Evolutionary conservation across 257 asterid species (phyloP).

Genomic region (Schizonepeta tenuifolia): DNA sequence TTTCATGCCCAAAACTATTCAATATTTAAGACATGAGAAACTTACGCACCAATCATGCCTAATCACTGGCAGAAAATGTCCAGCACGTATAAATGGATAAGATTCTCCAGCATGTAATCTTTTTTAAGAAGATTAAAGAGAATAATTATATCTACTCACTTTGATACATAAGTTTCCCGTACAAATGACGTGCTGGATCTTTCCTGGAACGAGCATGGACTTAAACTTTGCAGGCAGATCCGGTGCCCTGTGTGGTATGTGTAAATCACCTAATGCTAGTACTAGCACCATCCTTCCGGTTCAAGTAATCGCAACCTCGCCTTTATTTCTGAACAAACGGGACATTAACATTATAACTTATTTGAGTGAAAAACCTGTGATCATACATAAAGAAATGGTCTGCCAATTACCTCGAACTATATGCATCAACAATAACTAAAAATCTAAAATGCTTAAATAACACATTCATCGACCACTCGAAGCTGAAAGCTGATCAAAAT

Average conservation of each 20-base stretch:
- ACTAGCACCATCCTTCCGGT: slow-evolving; percentile 79
- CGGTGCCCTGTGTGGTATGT: slow-evolving; percentile 91
- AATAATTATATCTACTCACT: slow-evolving; percentile 47
- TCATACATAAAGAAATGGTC: background rate
- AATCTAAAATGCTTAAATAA: slow-evolving; percentile 6
- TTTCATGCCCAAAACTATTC: slow-evolving; percentile 6
- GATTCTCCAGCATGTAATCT: slow-evolving; percentile 16
- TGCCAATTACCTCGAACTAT: background rate
- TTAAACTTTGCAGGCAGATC: slow-evolving; percentile 94
- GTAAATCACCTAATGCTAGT: slow-evolving; percentile 95
- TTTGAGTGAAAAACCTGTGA: background rate
- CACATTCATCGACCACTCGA: background rate
- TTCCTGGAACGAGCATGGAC: slow-evolving; percentile 99
- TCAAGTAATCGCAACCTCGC: slow-evolving; percentile 19
- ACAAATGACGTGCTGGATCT: slow-evolving; percentile 91
- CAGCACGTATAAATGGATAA: slow-evolving; percentile 4
- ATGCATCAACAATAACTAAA: background rate
- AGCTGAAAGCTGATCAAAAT: slow-evolving; percentile 6
- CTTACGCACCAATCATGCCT: background rate
- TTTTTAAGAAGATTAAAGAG: background rate
- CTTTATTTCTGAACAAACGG: slow-evolving; percentile 26
- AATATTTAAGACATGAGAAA: slow-evolving; percentile 3
- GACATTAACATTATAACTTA: background rate
- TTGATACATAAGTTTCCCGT: slow-evolving; percentile 82
- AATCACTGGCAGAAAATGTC: background rate